Conservation (phyloP, 805 yeast species). For the Teunomyces cretensis region DNA sequence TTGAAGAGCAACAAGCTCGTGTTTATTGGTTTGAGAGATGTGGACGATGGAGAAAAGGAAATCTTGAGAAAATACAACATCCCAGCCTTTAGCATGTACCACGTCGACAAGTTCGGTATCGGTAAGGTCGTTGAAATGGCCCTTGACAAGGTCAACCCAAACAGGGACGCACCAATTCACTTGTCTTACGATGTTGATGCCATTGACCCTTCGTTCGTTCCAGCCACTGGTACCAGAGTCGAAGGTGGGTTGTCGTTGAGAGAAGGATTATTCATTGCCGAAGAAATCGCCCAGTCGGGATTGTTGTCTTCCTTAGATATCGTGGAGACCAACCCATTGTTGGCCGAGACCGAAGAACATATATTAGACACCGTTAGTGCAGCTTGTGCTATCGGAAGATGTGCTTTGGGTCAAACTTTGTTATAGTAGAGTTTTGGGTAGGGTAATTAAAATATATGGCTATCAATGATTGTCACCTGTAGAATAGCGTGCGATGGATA, state of each 20-base stretch:
- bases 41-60: conserved; percentile 80
- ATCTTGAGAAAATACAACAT: conserved; percentile 70
- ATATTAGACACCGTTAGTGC: conserved; percentile 83
- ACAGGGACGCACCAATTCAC: conserved; percentile 70
- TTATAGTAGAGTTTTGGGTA: conserved; percentile 34
- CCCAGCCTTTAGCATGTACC: conserved; percentile 92
- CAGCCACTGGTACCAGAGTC: conserved; percentile 97
- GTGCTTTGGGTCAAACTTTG: conserved; percentile 92
- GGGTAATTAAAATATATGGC: background rate
- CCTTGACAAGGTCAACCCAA: conserved; percentile 71
- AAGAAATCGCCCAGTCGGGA: conserved; percentile 90
- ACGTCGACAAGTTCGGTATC: conserved; percentile 91
- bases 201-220: conserved; percentile 89
- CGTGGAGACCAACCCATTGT: conserved; percentile 89
- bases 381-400: conserved; percentile 87
- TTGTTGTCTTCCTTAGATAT: conserved; percentile 82
- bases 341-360: conserved; percentile 76
- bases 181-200: conserved; percentile 96
- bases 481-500: too few species aligned
- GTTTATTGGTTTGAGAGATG: conserved; percentile 92
- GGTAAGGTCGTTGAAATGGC: conserved; percentile 93
- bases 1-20: conserved; percentile 73
- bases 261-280: conserved; percentile 91
- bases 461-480: too few species aligned
- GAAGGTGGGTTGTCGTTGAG: conserved; percentile 93